Conservation (phyloP, 768 basidiomycete genomes). For the Termitomyces sp. region DNA sequence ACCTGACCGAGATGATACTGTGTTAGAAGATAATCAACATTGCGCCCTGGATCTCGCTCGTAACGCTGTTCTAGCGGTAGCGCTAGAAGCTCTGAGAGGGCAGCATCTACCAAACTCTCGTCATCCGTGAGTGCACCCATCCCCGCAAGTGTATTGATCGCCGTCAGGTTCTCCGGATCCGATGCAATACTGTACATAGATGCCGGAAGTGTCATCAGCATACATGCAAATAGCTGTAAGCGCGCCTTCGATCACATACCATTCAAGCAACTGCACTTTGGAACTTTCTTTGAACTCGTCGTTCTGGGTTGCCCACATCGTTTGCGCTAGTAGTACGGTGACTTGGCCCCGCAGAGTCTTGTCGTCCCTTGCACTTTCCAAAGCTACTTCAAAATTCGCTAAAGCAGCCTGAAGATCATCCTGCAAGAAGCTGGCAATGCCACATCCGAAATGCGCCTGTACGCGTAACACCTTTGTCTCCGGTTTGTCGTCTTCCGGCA, state of each 20-base stretch:
- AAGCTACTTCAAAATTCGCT: slow-evolving; percentile 62
- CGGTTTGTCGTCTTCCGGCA: slow-evolving; percentile 46
- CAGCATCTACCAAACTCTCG: slow-evolving; percentile 79
- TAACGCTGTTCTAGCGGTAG: slow-evolving; percentile 66
- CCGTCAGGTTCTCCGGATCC: slow-evolving; percentile 77
- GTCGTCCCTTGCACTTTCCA: slow-evolving; percentile 53
- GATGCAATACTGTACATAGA: slow-evolving; percentile 56
- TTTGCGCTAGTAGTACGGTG: slow-evolving; percentile 77
- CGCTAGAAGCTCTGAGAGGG: slow-evolving; percentile 75
- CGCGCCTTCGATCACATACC: slow-evolving; percentile 45
- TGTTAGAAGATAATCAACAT: slow-evolving; percentile 70
- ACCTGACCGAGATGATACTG: slow-evolving; percentile 78
- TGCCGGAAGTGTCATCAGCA: slow-evolving; percentile 5
- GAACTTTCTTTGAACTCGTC: slow-evolving; percentile 77
- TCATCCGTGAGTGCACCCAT: slow-evolving; percentile 86
- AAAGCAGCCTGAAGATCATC: slow-evolving; percentile 65
- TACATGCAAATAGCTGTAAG: not conserved
- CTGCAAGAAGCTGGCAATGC: slow-evolving; percentile 67
- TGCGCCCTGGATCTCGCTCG: slow-evolving; percentile 64
- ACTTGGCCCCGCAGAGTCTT: slow-evolving; percentile 60
- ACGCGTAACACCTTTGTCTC: slow-evolving; percentile 46
- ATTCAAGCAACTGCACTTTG: slow-evolving; percentile 76
- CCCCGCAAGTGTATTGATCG: slow-evolving; percentile 83
- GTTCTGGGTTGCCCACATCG: slow-evolving; percentile 78
- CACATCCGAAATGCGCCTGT: slow-evolving; percentile 70